Base-by-base conservation (phyloP, 305 asterid genomes). In the Fraxinus latifolia region DNA sequence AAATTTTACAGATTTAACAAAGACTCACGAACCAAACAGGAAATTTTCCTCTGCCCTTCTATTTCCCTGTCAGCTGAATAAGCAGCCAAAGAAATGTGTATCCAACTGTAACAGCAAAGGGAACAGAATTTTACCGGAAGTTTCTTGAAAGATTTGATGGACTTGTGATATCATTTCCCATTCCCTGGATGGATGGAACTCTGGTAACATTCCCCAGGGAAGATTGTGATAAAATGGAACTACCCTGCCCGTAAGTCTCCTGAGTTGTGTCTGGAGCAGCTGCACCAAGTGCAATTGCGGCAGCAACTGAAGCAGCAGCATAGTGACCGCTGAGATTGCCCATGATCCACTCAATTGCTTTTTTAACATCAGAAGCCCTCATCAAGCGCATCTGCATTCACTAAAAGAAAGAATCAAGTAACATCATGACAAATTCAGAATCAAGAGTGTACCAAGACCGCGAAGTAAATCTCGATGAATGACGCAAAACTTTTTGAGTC, bases 241-340 rank as follows among this genome's bases (percentile, higher is more conserved):
- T 87, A 62, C 83, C 87, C 79, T 84, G 91, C 80, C 86, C 88
- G 72, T 89, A 90, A 17, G 86, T 76, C 84, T 92, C 97, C 37
- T 82, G 92, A 85, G 91, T 85, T 77, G 89, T 80, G 76, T 93
- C 98, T 60, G 96, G 91, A 85, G 93, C 91, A 70, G 94, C 88
- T 83, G 99, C 98, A 37, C 98, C 99, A 85, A 89, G 95, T 83
- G 97, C 95, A 80, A 94, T 92, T 79, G 98, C 98, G 89, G 98
- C 97, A 87, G 98, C 97, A 84, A 94, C 99, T 36, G 98, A 92
- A 80, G 93, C 95, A 87, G 98, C 99, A 86, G 98, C 99, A 84
- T 96, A 96, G 89, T 96, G 99, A 80, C 94, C 98, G 76, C 90
- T 90, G 83, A 93, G 97, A 89, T 92, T 94, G 82, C 91, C 93